These are phyloP conservation scores for Arabidopsis arenosa DNA, from an alignment of 345 rosid species.

Conservation along the genomic window DNA sequence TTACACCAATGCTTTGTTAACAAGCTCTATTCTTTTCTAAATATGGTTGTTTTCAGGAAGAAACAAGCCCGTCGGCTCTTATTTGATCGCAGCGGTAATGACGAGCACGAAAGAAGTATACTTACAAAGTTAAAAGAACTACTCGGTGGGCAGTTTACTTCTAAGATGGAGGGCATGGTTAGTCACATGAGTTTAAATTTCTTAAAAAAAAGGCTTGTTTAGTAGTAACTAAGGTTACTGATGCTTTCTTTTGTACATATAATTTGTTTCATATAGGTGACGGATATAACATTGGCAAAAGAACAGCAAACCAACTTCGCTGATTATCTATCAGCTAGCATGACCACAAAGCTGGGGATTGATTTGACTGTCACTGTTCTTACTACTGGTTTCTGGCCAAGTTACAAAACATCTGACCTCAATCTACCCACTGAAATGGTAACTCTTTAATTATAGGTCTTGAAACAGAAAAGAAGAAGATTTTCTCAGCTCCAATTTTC, in stretches of 20 bases:
- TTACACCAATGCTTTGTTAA: background rate
- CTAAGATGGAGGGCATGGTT: constrained; percentile 77
- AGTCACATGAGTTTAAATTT: constrained; percentile 1
- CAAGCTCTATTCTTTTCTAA: background rate
- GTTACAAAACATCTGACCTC: constrained; percentile 68
- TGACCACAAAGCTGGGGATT: constrained; percentile 53
- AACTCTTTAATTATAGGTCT: background rate
- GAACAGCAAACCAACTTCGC: constrained; percentile 63
- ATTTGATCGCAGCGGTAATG: constrained; percentile 60
- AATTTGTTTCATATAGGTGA: constrained; percentile 47
- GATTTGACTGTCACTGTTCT: constrained; percentile 79
- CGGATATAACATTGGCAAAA: constrained; percentile 71
- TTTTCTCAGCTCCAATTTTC: background rate
- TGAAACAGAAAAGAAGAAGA: background rate
- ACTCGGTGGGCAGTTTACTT: constrained; percentile 62
- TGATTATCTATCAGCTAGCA: constrained; percentile 49
- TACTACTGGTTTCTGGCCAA: constrained; percentile 87
- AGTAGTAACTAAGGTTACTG: background rate
- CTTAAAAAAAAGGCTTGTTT: background rate
- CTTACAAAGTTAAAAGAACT: constrained; percentile 64
- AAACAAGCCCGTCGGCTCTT: constrained; percentile 68
- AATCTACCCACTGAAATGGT: constrained; percentile 84
- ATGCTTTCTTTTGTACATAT: background rate
- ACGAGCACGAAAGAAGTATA: constrained; percentile 65
- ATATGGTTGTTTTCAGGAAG: constrained; percentile 51